These are phyloP conservation scores for Saccharomycopsis schoenii DNA, from an alignment of 805 yeast genomes.

Conservation along the genomic window DNA sequence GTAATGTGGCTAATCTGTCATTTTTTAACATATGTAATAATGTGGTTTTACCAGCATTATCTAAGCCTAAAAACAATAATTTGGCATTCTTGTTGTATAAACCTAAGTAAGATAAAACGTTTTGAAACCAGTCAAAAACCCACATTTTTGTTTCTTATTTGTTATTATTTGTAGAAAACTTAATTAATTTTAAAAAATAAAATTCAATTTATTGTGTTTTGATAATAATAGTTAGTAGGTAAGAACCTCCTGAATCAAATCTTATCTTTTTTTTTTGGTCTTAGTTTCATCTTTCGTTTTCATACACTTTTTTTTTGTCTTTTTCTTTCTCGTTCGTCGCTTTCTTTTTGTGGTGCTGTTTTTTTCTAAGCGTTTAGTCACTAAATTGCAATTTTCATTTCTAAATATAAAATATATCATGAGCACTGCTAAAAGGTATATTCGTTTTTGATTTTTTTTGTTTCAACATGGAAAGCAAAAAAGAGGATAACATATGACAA, in stretches of 20 bases:
- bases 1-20: slow-evolving; percentile 94
- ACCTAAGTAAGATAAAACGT: slow-evolving; percentile 69
- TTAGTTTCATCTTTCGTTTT: background rate
- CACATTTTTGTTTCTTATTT: slow-evolving; percentile 26
- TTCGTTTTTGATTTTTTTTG: too few relatives aligned
- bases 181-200: background rate
- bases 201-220: background rate
- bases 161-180: background rate
- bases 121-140: slow-evolving; percentile 49
- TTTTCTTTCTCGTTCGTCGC: background rate
- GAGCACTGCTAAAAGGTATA: background rate
- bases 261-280: background rate
- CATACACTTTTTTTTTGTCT: background rate
- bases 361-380: background rate
- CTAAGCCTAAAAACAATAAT: slow-evolving; percentile 88
- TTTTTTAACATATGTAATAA: slow-evolving; percentile 78
- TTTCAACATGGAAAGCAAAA: too few relatives aligned
- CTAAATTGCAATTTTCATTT: background rate
- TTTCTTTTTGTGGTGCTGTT: background rate
- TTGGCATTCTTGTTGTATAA: slow-evolving; percentile 94
- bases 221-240: background rate
- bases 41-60: slow-evolving; percentile 97
- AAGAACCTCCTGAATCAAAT: background rate
- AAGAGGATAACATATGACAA: too few relatives aligned
- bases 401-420: too few relatives aligned